Conservation (phyloP, 1,284 basidiomycete genomes). For the Coriolopsis trogii region DNA sequence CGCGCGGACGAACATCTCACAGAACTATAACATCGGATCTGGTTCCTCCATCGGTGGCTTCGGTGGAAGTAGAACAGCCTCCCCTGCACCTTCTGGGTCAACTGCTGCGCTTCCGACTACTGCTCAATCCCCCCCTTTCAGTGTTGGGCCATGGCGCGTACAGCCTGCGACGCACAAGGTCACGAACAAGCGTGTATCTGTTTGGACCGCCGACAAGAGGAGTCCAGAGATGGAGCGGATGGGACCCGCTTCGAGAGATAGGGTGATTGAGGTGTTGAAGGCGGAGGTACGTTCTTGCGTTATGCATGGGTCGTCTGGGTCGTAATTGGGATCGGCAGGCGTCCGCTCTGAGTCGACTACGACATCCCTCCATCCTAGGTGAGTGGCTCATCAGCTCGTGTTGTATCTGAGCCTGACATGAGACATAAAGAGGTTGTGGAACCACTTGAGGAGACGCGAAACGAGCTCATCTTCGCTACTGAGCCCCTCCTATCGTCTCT, state of each 20-base stretch:
- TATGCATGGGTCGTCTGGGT: slow-evolving; percentile 10
- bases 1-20: slow-evolving; percentile 81
- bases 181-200: slow-evolving; percentile 84
- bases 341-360: slow-evolving; percentile 80
- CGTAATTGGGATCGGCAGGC: slow-evolving; percentile 54
- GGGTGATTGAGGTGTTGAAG: slow-evolving; percentile 81
- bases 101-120: slow-evolving; percentile 43
- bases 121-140: slow-evolving; percentile 56
- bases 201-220: slow-evolving; percentile 90
- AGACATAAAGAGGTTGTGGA: slow-evolving; percentile 85
- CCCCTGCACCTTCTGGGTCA: slow-evolving; percentile 57
- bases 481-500: slow-evolving; percentile 85
- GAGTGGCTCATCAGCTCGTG: slow-evolving; percentile 23
- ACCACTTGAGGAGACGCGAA: slow-evolving; percentile 93
- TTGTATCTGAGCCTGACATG: slow-evolving; percentile 3
- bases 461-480: slow-evolving; percentile 90
- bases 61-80: slow-evolving; percentile 54
- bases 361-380: slow-evolving; percentile 95
- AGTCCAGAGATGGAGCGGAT: slow-evolving; percentile 74
- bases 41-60: slow-evolving; percentile 36
- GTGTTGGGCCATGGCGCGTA: slow-evolving; percentile 88
- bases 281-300: slow-evolving; percentile 67
- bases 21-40: slow-evolving; percentile 76
- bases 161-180: slow-evolving; percentile 85
- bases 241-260: slow-evolving; percentile 64